A percentile compares a stretch with the other conserved stretches of the same genome.
Evolutionary conservation across 345 rosid species (phyloP).

Genomic region (Acer negundo): DNA sequence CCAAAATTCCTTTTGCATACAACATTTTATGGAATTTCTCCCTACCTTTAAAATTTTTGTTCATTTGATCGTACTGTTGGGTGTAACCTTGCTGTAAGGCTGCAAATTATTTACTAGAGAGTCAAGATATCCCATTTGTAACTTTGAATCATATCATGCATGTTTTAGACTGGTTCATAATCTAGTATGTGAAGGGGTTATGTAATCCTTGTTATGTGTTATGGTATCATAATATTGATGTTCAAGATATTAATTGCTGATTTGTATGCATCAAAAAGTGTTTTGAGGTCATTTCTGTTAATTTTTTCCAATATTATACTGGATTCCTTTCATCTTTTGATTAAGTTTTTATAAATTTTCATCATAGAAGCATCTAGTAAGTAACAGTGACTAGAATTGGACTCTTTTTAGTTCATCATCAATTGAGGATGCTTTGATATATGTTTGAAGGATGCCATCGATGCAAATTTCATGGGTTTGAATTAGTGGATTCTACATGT

Average conservation of each 20-base stretch:
- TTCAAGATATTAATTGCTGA: background rate
- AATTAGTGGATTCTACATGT: too few species aligned
- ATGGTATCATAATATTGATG: background rate
- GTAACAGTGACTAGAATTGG: background rate
- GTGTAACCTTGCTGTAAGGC: constrained; percentile 5
- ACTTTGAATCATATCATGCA: background rate
- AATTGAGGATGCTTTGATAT: background rate
- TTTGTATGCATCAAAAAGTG: background rate
- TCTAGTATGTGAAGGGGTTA: background rate
- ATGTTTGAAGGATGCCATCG: background rate
- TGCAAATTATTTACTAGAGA: background rate
- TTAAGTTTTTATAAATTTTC: background rate
- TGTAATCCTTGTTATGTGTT: background rate
- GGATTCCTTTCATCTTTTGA: background rate
- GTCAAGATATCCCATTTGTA: background rate
- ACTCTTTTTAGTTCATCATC: background rate
- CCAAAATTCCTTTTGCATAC: background rate
- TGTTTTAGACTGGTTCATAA: background rate
- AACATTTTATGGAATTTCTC: constrained; percentile 3
- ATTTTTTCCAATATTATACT: background rate
- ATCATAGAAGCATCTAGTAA: background rate
- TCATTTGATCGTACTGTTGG: background rate
- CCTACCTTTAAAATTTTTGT: background rate
- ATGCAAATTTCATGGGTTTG: background rate
- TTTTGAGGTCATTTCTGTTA: background rate